Percentiles rank a stretch among this genome's conserved stretches.
Conservation (phyloP, 305 asterid species). For the Euphrasia arctica region DNA sequence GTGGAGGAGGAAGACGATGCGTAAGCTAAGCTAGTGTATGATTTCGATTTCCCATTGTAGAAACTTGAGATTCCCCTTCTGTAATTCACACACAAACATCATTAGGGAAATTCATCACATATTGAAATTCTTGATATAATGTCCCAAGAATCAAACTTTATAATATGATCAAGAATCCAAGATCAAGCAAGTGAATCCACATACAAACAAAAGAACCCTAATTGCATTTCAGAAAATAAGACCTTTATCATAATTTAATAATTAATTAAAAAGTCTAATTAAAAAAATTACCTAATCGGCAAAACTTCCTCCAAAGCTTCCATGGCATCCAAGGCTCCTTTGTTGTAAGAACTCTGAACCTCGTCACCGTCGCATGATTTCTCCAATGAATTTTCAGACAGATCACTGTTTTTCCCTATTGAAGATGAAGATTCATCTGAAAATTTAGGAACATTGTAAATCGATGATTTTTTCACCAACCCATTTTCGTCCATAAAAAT, state of each 20-base stretch:
- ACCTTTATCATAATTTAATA: no score
- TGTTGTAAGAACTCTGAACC: constrained; percentile 54
- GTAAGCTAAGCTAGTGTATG: constrained; percentile 46
- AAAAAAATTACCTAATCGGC: constrained; percentile 48
- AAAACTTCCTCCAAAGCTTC: constrained; percentile 55
- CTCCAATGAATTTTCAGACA: constrained; percentile 42
- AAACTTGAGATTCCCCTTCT: constrained; percentile 68
- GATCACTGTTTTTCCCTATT: constrained; percentile 59
- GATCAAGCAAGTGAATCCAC: no score
- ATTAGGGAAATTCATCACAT: no score
- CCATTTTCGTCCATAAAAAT: constrained; percentile 18
- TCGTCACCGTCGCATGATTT: constrained; percentile 40
- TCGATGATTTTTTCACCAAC: constrained; percentile 17
- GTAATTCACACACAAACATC: constrained; percentile 13
- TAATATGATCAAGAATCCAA: no score
- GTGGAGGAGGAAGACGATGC: constrained; percentile 35
- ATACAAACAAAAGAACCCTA: no score
- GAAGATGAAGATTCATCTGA: constrained; percentile 54
- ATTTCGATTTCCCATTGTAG: constrained; percentile 69
- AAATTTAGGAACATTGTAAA: constrained; percentile 22
- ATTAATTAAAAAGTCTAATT: not conserved
- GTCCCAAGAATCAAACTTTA: no score
- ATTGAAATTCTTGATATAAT: no score
- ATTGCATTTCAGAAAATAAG: not conserved
- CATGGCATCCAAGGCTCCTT: constrained; percentile 45